Base-by-base conservation (phyloP, 2,329 filamentous ascomycete genomes). In the Alternaria triticina region DNA sequence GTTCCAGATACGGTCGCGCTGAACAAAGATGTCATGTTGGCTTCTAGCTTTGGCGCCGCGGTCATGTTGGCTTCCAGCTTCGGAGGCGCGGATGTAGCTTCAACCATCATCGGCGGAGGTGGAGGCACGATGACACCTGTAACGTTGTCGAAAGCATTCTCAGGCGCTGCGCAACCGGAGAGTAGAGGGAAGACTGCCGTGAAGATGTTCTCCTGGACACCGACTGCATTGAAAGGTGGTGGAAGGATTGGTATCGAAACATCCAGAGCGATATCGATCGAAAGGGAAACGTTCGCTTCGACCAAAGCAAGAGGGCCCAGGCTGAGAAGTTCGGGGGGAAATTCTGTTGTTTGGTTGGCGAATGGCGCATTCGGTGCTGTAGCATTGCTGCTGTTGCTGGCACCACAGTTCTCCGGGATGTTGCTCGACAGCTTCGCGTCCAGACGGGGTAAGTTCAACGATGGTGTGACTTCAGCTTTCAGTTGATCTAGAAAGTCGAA, bases 381-480 rank as follows among this genome's bases (percentile, higher is more conserved):
- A 8, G n/a, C 17, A 33, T 62, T 62, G 30, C 54, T 54, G 27
- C 45, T 33, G 13, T 50, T 40, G 36, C 36, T 0, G n/a, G 9
- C 46, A 17, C 68, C 70, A 57, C 76, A 78, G 47, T 71, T 66
- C 2, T 61, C 61, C 9, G 69, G 66, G 7, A 59, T 63, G 43
- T 69, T 64, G 17, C 70, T 73, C 3, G 72, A 71, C 13, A 80
- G 59, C 27, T 67, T 70, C 23, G 73, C 71, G 23, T 74, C 72
- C 22, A 80, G 64, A 20, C 71, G 70, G 27, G 78, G 78, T 15
- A 80, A 66, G 40, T 79, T 70, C 62, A 80, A 66, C 46, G 71
- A 72, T 10, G 77, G 63, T 10, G 68, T 69, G 12, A 77, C 72
- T 30, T 74, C 68, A 25, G 72, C 74, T 13, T 68, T 71, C 7